phyloP scores from a whole-genome alignment of 164 flowering plant genomes.

The Annona squamosa region DNA sequence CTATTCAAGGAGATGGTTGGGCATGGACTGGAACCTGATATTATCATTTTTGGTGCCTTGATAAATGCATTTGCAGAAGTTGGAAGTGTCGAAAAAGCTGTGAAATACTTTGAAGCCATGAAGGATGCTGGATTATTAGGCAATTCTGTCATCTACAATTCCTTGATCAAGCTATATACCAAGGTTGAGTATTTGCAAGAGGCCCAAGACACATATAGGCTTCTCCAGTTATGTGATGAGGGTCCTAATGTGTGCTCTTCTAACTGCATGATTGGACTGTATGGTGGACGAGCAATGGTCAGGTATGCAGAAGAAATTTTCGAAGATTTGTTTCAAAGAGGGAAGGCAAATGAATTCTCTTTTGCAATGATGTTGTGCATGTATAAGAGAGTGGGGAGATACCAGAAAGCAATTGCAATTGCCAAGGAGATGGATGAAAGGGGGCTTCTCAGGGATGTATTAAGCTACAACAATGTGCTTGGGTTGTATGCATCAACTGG shows the following conservation, averaged over 20 bases:
- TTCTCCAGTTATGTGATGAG: conserved; percentile 38
- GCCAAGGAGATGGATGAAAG: conserved; percentile 64
- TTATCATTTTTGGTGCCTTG: conserved; percentile 65
- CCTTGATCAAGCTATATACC: conserved; percentile 82
- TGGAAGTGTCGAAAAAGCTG: conserved; percentile 56
- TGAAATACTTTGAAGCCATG: conserved; percentile 46
- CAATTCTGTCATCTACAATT: conserved; percentile 59
- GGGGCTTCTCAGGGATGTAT: conserved; percentile 47
- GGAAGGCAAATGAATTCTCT: conserved; percentile 80
- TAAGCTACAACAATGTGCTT: conserved; percentile 74
- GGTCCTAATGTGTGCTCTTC: conserved; percentile 69
- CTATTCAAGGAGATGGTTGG: conserved; percentile 63
- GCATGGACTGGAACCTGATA: conserved; percentile 52
- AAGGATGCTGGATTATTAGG: conserved; percentile 45
- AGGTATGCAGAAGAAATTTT: conserved; percentile 66
- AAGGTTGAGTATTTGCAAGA: conserved; percentile 76
- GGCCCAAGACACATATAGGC: conserved; percentile 59
- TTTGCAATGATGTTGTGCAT: conserved; percentile 89
- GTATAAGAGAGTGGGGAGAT: conserved; percentile 63
- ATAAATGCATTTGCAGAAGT: conserved; percentile 83
- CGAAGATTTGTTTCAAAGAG: conserved; percentile 40
- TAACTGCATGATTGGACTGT: conserved; percentile 90
- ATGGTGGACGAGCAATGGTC: conserved; percentile 62
- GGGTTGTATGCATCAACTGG: conserved; percentile 61
- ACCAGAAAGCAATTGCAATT: conserved; percentile 47